Conservation (phyloP, 805 yeast genomes). For the Yamadazyma nakazawae region DNA sequence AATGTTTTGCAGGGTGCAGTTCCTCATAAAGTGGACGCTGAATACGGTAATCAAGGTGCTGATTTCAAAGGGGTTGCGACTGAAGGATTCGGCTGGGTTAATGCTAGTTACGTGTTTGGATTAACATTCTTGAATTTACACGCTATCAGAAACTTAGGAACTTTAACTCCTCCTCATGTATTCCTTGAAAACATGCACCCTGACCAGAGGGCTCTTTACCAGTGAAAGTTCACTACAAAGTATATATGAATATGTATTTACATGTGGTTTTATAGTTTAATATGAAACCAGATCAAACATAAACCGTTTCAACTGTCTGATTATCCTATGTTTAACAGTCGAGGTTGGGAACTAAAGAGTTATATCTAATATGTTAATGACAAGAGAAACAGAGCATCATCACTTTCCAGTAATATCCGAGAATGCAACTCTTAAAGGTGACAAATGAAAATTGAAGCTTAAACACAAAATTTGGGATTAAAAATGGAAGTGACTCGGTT, state of each 20-base stretch:
- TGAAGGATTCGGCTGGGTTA: constrained; percentile 99
- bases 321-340: too few species aligned
- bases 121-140: constrained; percentile 60
- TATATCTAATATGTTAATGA: too few species aligned
- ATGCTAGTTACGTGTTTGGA: constrained; percentile 78
- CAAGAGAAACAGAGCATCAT: too few species aligned
- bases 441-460: too few species aligned
- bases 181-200: constrained; percentile 50
- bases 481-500: too few species aligned
- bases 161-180: constrained; percentile 68
- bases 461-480: too few species aligned
- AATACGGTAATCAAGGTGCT: constrained; percentile 94
- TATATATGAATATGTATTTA: background rate
- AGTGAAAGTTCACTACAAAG: background rate
- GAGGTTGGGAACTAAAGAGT: too few species aligned
- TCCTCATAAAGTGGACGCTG: constrained; percentile 92
- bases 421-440: too few species aligned
- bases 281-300: too few species aligned
- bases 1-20: constrained; percentile 79
- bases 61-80: constrained; percentile 90
- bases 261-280: background rate
- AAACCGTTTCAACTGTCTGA: too few species aligned
- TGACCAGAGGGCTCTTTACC: constrained; percentile 31
- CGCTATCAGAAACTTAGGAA: constrained; percentile 74
- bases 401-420: too few species aligned